Conservation (phyloP, 805 yeast species). For the Metschnikowia gelsemii region DNA sequence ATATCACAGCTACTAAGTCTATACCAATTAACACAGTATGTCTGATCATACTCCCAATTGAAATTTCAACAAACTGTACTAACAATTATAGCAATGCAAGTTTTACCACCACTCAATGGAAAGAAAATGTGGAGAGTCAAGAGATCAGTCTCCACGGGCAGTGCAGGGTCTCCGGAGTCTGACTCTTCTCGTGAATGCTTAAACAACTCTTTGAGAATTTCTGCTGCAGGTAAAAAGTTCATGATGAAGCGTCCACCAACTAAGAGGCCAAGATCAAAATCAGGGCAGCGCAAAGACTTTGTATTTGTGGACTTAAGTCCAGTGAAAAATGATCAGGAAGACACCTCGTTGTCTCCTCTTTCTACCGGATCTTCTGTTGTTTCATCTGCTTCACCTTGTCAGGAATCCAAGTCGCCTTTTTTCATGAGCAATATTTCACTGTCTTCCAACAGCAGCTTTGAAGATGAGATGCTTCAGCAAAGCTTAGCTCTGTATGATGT, state of each 20-base stretch:
- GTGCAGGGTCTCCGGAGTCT: conserved; percentile 15
- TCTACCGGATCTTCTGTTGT: conserved; percentile 21
- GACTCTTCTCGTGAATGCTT: conserved; percentile 38
- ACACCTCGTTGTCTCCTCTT: conserved; percentile 23
- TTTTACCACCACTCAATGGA: conserved; percentile 45
- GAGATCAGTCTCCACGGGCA: conserved; percentile 23
- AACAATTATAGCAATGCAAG: conserved; percentile 17
- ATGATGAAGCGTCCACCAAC: conserved; percentile 39
- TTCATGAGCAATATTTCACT: conserved; percentile 12
- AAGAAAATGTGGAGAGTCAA: conserved; percentile 47
- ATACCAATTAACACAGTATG: conserved; percentile 1
- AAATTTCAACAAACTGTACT: neutral
- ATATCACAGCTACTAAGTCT: neutral
- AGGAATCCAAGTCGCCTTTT: conserved; percentile 12
- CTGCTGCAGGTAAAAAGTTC: conserved; percentile 39
- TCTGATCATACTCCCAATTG: neutral
- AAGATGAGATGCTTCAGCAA: conserved; percentile 7
- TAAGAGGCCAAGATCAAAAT: conserved; percentile 44
- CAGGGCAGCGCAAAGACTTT: conserved; percentile 46
- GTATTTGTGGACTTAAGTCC: conserved; percentile 48
- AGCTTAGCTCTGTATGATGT: conserved; percentile 8
- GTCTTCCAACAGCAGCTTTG: conserved; percentile 1
- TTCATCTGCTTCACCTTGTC: conserved; percentile 13
- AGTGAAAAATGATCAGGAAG: conserved; percentile 29
- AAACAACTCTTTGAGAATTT: conserved; percentile 41